A percentile compares a stretch with the other conserved stretches of the same genome.
phyloP scores from a whole-genome alignment of 306 rosid genomes.

The Glycine soja region DNA sequence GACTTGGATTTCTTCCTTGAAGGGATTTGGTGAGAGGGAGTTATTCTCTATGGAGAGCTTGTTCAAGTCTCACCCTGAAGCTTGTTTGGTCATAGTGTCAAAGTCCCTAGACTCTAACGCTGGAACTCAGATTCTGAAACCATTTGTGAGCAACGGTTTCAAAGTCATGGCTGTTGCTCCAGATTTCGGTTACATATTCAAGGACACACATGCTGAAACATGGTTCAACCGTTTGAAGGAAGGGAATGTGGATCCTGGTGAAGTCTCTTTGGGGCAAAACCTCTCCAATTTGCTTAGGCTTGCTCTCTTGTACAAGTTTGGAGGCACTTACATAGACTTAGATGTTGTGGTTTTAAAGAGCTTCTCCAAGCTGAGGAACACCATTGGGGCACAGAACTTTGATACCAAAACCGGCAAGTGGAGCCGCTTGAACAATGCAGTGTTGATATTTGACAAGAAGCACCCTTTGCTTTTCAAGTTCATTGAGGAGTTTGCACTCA shows the following conservation, averaged over 20 bases:
- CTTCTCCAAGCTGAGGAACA: conserved; percentile 74
- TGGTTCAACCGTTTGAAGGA: conserved; percentile 66
- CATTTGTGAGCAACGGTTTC: conserved; percentile 59
- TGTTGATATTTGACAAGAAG: conserved; percentile 76
- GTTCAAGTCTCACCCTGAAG: conserved; percentile 72
- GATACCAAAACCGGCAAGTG: conserved; percentile 69
- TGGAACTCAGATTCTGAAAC: conserved; percentile 63
- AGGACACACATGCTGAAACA: conserved; percentile 67
- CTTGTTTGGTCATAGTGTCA: conserved; percentile 84
- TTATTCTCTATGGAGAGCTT: conserved; percentile 71
- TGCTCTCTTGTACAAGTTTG: conserved; percentile 72
- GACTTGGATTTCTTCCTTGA: conserved; percentile 87
- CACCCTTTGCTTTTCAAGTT: conserved; percentile 81
- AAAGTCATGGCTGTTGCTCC: conserved; percentile 69
- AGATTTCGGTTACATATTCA: conserved; percentile 72
- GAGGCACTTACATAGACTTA: conserved; percentile 79
- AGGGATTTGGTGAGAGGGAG: conserved; percentile 70
- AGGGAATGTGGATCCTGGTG: conserved; percentile 83
- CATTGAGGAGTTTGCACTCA: conserved; percentile 83
- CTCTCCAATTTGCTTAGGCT: conserved; percentile 89
- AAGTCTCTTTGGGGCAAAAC: conserved; percentile 81
- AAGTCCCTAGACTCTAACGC: conserved; percentile 65
- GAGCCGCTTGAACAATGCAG: conserved; percentile 91
- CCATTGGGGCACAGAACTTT: conserved; percentile 85
- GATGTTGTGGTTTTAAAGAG: conserved; percentile 76